Conservation (phyloP, 805 yeast genomes). For the Monosporozyma unispora region DNA sequence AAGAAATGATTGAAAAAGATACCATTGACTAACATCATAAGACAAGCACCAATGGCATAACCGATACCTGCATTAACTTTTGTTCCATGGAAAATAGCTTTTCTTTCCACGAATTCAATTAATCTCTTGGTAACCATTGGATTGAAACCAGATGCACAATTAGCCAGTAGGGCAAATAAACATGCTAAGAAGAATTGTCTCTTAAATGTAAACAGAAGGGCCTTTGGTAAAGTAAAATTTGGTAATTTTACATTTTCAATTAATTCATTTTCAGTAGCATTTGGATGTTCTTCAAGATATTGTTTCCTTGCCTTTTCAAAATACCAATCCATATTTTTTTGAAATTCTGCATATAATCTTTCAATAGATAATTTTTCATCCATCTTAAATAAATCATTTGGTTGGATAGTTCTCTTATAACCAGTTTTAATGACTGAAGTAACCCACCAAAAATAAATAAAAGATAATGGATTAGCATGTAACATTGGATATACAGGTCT, state of each 20-base stretch:
- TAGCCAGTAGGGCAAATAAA: constrained; percentile 39
- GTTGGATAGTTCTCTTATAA: constrained; percentile 60
- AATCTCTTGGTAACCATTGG: constrained; percentile 61
- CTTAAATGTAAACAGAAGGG: constrained; percentile 43
- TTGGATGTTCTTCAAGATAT: constrained; percentile 29
- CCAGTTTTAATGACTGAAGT: constrained; percentile 55
- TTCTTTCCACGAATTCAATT: constrained; percentile 52
- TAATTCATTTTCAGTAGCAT: constrained; percentile 33
- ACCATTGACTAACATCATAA: constrained; percentile 43
- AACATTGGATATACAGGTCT: constrained; percentile 42
- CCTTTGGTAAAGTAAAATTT: constrained; percentile 31
- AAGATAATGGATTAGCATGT: constrained; percentile 33
- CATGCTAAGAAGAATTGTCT: constrained; percentile 39
- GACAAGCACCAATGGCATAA: constrained; percentile 59
- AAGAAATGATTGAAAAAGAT: constrained; percentile 53
- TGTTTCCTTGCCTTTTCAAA: constrained; percentile 27
- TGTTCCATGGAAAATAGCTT: constrained; percentile 35
- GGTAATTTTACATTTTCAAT: constrained; percentile 23
- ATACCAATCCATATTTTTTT: constrained; percentile 26
- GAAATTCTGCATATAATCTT: constrained; percentile 33
- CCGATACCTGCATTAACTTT: constrained; percentile 59
- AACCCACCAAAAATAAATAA: constrained; percentile 59
- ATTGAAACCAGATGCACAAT: constrained; percentile 42
- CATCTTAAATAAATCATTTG: constrained; percentile 48
- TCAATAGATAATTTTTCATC: constrained; percentile 38